phyloP scores from a whole-genome alignment of 192 early-diverging fungal genomes.

The Backusella liffmaniae region DNA sequence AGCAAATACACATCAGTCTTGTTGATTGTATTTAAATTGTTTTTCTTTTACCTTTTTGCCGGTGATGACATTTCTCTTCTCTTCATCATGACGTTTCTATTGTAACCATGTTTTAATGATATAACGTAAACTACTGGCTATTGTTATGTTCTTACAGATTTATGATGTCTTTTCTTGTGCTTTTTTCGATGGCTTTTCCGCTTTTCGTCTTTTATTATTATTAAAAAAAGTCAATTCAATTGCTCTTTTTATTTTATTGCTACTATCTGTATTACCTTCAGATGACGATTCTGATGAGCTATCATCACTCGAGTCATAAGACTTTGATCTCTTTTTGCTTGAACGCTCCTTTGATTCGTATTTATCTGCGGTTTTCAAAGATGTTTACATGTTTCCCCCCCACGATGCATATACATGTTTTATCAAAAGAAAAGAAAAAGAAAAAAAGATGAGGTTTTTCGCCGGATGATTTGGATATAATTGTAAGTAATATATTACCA shows the following conservation, averaged over 20 bases:
- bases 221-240: neutral
- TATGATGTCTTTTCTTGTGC: neutral
- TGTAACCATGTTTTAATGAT: no score
- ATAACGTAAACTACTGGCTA: no score
- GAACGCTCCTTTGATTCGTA: neutral
- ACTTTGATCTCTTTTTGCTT: neutral
- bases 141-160: neutral
- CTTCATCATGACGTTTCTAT: conserved; percentile 4
- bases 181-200: neutral
- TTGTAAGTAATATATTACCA: neutral
- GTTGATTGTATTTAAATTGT: neutral
- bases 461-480: neutral
- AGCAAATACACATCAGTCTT: neutral
- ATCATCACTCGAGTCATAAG: neutral
- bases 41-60: conserved; percentile 27
- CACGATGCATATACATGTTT: neutral
- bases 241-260: neutral
- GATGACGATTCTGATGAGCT: neutral
- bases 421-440: neutral
- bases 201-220: neutral
- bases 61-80: conserved; percentile 30
- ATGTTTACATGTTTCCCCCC: neutral
- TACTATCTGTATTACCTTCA: neutral
- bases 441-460: neutral
- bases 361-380: neutral